A percentile compares a stretch with the other conserved stretches of the same genome.
phyloP scores from a whole-genome alignment of 2,329 filamentous ascomycete genomes.

The Neonectria magnoliae region DNA sequence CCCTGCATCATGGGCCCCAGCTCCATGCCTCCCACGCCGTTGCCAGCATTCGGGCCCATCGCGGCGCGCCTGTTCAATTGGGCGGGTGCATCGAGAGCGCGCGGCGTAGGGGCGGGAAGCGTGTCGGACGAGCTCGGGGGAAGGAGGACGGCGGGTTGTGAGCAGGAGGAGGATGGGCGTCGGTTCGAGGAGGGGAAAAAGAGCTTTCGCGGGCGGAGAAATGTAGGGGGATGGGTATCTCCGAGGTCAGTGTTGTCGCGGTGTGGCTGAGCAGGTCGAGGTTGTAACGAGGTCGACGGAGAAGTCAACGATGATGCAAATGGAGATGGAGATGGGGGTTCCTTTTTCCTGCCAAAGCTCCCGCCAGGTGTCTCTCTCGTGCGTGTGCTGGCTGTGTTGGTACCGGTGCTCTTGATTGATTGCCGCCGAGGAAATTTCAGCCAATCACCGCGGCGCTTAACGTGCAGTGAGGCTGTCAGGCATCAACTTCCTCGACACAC shows the following conservation, averaged over 20 bases:
- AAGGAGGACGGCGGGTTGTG: slow-evolving; percentile 24
- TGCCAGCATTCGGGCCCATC: slow-evolving; percentile 56
- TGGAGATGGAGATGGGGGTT: slow-evolving; percentile 23
- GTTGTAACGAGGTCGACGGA: background rate
- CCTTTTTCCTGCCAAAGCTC: slow-evolving; percentile 31
- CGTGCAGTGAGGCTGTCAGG: slow-evolving; percentile 40
- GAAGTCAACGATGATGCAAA: background rate
- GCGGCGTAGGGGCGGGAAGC: slow-evolving; percentile 33
- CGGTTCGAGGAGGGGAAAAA: background rate
- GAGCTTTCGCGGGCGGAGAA: background rate
- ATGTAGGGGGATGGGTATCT: background rate
- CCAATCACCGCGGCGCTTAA: slow-evolving; percentile 40
- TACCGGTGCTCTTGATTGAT: slow-evolving; percentile 29
- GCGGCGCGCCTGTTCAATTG: slow-evolving; percentile 50
- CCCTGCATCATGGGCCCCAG: slow-evolving; percentile 57
- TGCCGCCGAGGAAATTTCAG: slow-evolving; percentile 37
- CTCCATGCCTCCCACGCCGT: slow-evolving; percentile 59
- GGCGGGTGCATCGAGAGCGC: slow-evolving; percentile 51
- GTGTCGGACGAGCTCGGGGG: slow-evolving; percentile 38
- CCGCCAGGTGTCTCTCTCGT: slow-evolving; percentile 32
- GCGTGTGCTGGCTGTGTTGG: slow-evolving; percentile 32
- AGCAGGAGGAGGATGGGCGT: slow-evolving; percentile 7
- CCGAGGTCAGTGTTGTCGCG: background rate
- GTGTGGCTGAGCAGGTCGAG: background rate
- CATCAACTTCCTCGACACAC: slow-evolving; percentile 37